Conservation (phyloP, 345 rosid genomes). For the Microthlaspi erraticum region DNA sequence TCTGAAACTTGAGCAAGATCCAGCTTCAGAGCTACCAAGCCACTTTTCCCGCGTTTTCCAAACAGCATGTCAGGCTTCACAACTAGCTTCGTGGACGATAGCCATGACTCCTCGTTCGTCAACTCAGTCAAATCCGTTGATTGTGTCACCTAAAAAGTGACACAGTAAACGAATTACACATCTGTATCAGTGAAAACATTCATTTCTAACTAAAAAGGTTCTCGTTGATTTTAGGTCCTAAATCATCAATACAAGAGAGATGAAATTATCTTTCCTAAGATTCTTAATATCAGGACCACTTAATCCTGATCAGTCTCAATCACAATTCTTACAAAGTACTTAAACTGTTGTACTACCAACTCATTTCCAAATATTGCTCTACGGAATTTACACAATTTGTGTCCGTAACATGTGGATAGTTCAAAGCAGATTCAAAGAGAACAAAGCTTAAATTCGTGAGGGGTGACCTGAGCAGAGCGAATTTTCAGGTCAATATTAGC, state of each 20-base stretch:
- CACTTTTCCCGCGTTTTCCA: conserved; percentile 97
- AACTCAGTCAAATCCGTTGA: conserved; percentile 80
- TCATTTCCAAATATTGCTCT: neutral
- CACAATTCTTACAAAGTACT: neutral
- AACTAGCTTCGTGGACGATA: conserved; percentile 83
- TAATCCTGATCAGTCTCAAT: conserved; percentile 7
- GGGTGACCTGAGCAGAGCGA: conserved; percentile 74
- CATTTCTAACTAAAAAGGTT: neutral
- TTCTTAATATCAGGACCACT: conserved; percentile 10
- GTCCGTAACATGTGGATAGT: neutral
- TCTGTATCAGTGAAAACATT: neutral
- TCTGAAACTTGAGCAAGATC: conserved; percentile 98
- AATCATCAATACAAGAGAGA: neutral
- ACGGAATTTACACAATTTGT: neutral
- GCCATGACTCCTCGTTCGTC: conserved; percentile 81
- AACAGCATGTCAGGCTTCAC: conserved; percentile 99
- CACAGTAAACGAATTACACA: conserved; percentile 3
- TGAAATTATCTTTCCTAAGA: neutral
- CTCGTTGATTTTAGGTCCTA: neutral
- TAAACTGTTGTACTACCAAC: neutral
- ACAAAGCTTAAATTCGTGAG: conserved; percentile 7
- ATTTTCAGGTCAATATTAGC: conserved; percentile 62
- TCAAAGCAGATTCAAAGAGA: conserved; percentile 2
- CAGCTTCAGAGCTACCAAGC: conserved; percentile 86
- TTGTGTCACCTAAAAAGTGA: conserved; percentile 66